Evolutionary conservation across 495 filamentous ascomycete species (phyloP).

Genomic region (Rostrohypoxylon terebratum): DNA sequence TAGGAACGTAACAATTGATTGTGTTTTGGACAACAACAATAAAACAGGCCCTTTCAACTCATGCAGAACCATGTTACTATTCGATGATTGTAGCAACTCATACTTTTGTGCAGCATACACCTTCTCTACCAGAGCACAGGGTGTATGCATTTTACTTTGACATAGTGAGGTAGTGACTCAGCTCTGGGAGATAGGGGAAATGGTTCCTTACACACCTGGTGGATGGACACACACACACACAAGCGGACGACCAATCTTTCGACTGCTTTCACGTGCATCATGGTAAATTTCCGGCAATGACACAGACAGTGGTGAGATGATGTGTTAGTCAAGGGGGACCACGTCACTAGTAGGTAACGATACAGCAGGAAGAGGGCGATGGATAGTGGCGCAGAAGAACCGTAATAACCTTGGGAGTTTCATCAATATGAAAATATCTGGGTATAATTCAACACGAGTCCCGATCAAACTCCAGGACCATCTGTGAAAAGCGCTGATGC

Average conservation of each 20-base stretch:
- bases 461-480: background rate
- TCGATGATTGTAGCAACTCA: background rate
- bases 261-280: too few species aligned
- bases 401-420: too few species aligned
- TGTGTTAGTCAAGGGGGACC: background rate
- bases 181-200: too few species aligned
- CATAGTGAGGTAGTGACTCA: too few species aligned
- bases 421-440: background rate
- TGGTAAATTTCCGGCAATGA: too few species aligned
- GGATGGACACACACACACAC: too few species aligned
- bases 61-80: background rate
- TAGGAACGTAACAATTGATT: background rate
- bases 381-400: background rate
- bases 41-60: background rate
- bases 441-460: slow-evolving; percentile 2
- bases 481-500: slow-evolving; percentile 3
- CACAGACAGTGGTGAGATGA: too few species aligned
- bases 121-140: background rate
- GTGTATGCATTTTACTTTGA: too few species aligned
- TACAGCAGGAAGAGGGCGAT: background rate
- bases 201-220: too few species aligned
- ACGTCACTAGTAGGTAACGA: background rate
- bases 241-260: too few species aligned
- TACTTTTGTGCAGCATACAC: background rate
- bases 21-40: background rate